These are phyloP conservation scores for Alternaria angustiovoidea DNA, from an alignment of 2,329 filamentous ascomycete species.

Conservation along the genomic window DNA sequence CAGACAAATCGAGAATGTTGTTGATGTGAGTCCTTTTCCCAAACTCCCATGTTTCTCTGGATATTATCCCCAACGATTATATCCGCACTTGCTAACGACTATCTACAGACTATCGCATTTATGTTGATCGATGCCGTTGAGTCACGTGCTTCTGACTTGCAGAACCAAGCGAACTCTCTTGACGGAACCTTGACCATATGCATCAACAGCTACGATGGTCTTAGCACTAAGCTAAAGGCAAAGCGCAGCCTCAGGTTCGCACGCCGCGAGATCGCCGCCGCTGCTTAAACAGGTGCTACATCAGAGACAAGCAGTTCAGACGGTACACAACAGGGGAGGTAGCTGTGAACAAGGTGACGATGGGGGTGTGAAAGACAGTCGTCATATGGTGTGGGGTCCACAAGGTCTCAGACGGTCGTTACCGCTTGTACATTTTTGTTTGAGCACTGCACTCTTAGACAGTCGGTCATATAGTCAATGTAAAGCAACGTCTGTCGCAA, in stretches of 20 bases:
- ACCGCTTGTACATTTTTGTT: background rate
- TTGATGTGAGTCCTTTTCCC: slow-evolving; percentile 20
- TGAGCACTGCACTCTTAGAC: background rate
- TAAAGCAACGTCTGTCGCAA: background rate
- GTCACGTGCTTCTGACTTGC: background rate
- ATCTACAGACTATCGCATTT: slow-evolving; percentile 9
- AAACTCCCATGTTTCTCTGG: background rate
- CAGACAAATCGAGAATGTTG: slow-evolving; percentile 19
- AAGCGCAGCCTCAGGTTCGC: background rate
- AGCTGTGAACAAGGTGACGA: too few species aligned
- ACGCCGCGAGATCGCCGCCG: background rate
- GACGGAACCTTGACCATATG: too few species aligned
- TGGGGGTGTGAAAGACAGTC: background rate
- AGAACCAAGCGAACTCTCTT: too few species aligned
- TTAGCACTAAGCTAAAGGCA: too few species aligned
- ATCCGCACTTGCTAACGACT: background rate
- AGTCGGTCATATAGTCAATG: background rate
- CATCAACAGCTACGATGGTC: too few species aligned
- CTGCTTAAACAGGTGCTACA: background rate
- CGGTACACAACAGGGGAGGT: too few species aligned
- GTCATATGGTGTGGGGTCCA: background rate
- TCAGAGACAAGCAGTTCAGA: too few species aligned
- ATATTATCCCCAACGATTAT: background rate
- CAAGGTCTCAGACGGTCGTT: background rate
- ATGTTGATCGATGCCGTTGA: background rate